A percentile compares a stretch with the other conserved stretches of the same genome.
Evolutionary conservation across 768 basidiomycete genomes (phyloP).

Genomic region (Lepiota venenata): DNA sequence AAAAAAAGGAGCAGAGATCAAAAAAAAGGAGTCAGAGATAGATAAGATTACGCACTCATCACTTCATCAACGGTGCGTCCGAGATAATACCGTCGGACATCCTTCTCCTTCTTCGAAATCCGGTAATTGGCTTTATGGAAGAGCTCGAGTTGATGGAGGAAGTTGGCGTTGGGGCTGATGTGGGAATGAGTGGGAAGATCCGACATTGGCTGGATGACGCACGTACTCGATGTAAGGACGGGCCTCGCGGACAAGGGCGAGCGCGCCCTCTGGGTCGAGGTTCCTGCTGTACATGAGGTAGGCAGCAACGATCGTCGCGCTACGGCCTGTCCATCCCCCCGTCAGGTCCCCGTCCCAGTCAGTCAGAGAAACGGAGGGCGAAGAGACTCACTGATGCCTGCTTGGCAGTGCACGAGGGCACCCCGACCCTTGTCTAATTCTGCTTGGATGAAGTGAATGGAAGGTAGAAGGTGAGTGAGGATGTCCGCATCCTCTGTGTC

Average conservation of each 20-base stretch:
- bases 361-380: background rate
- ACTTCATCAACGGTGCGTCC: conserved; percentile 71
- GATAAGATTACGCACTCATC: conserved; percentile 57
- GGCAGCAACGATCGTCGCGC: conserved; percentile 81
- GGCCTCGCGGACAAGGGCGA: conserved; percentile 62
- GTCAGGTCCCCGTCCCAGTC: conserved; percentile 4
- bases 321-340: conserved; percentile 60
- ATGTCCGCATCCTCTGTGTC: conserved; percentile 76
- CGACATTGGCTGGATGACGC: background rate
- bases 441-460: conserved; percentile 79
- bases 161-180: conserved; percentile 86
- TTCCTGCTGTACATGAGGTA: conserved; percentile 80
- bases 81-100: conserved; percentile 80
- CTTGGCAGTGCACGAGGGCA: conserved; percentile 88
- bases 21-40: background rate
- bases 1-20: background rate
- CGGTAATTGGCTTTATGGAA: conserved; percentile 73
- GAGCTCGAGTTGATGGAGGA: conserved; percentile 75
- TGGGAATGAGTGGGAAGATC: background rate
- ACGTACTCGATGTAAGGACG: conserved; percentile 72
- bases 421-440: conserved; percentile 74
- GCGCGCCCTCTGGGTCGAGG: conserved; percentile 53
- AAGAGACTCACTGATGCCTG: conserved; percentile 71
- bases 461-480: conserved; percentile 71
- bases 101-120: conserved; percentile 63